phyloP scores from a whole-genome alignment of 2,329 filamentous ascomycete genomes.

The Knoxdaviesia proteae region DNA sequence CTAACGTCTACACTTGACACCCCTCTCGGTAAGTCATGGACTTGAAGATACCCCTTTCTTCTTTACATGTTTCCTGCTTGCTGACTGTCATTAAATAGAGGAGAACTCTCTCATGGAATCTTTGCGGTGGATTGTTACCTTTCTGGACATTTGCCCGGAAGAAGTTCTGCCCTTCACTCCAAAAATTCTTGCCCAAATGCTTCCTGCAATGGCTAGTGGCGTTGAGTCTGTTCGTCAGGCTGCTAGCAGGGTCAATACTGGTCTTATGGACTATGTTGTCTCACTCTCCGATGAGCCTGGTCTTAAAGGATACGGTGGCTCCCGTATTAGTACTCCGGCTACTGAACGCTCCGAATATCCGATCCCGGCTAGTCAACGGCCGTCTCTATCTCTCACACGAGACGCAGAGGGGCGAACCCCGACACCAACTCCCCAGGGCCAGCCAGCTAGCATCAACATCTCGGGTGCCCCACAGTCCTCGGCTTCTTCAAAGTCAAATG shows the following conservation, averaged over 20 bases:
- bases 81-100: slow-evolving; percentile 27
- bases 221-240: slow-evolving; percentile 77
- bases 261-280: slow-evolving; percentile 84
- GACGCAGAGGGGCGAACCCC: too few relatives aligned
- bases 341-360: too few relatives aligned
- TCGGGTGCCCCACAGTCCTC: too few relatives aligned
- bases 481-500: too few relatives aligned
- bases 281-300: slow-evolving; percentile 54
- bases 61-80: not conserved
- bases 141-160: slow-evolving; percentile 92
- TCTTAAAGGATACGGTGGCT: too few relatives aligned
- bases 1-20: slow-evolving; percentile 75
- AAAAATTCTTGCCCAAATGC: slow-evolving; percentile 70
- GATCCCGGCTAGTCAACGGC: too few relatives aligned
- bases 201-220: slow-evolving; percentile 83
- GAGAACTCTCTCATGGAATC: slow-evolving; percentile 85
- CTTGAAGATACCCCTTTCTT: not conserved
- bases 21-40: slow-evolving; percentile 39
- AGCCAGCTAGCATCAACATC: too few relatives aligned
- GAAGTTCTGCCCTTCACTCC: slow-evolving; percentile 92
- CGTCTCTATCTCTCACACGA: too few relatives aligned
- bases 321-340: too few relatives aligned
- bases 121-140: slow-evolving; percentile 84
- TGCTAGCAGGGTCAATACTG: slow-evolving; percentile 72
- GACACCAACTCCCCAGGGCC: too few relatives aligned